Evolutionary conservation across 2,329 filamentous ascomycete genomes (phyloP), one percentile per base, ranked within the genome.

Genomic region (Remersonia thermophila): DNA sequence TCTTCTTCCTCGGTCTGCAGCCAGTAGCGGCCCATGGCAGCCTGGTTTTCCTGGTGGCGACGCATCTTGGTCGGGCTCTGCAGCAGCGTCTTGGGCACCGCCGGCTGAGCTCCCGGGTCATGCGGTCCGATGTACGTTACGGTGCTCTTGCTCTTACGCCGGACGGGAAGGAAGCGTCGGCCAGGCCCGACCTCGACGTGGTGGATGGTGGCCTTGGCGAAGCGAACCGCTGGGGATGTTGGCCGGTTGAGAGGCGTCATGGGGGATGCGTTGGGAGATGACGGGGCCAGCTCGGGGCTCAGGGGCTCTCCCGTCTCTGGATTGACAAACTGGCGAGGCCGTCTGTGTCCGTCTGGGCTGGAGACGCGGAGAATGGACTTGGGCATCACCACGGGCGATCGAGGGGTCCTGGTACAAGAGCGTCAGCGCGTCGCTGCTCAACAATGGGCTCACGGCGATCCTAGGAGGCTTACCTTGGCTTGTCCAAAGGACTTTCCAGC

Each of bases 21-120:
- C 49, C 49, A 52, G 32, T 52, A 52, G 14, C 48, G 34, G 9
- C 43, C 43, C 48, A 52, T 51, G 16, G 49, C 49, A 20, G 36
- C 41, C 35, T 52, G 49, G 37, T 50, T 51, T 35, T 49, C 43
- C 32, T 48, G 44, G 28, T 51, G 49, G 7, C 49, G 36, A 13
- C 46, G 36, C 36, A 47, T 34, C 38, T 51, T 49, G 10, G 44
- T 46, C 4, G 47, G 45, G 31, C 43, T 51, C 31, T 44, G 42
- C 23, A 46, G 31, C 17, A 42, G 39, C 11, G 31, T 40, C 31
- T 43, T 48, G 11, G 46, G 46, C 0, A 35, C 33, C 32, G 31
- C 39, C 28, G 43, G 39, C 20, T 45, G 41, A 8, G 42, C 33
- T 11, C 42, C 47, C 3, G 48, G 46, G 36, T 48, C 48, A n/a